Conservation (phyloP, 352 stramenopile genomes). For the Phytopythium kandeliae region DNA sequence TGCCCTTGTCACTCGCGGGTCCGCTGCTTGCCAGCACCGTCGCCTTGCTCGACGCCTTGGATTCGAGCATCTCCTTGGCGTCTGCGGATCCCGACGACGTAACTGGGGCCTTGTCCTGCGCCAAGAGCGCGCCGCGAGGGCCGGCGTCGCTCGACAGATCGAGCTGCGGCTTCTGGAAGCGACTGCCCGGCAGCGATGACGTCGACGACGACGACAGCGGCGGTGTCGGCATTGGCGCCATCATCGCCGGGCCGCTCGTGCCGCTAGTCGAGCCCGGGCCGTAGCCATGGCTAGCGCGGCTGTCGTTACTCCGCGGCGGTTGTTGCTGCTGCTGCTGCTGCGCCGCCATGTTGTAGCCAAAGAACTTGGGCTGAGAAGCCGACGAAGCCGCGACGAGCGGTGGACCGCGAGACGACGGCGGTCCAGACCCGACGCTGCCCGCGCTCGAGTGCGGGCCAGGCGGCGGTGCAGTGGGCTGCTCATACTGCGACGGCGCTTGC, state of each 20-base stretch:
- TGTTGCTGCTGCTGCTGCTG: conserved; percentile 26
- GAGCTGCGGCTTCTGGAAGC: conserved; percentile 28
- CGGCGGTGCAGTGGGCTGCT: background rate
- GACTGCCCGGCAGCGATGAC: background rate
- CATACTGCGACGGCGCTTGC: background rate
- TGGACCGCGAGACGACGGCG: conserved; percentile 12
- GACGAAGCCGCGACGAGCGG: background rate
- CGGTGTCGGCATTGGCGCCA: conserved; percentile 5
- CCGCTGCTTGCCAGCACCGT: conserved; percentile 23
- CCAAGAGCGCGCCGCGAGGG: conserved; percentile 13
- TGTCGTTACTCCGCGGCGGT: conserved; percentile 28
- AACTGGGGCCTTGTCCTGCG: conserved; percentile 13
- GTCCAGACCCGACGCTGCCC: no score
- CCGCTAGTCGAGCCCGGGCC: conserved; percentile 3
- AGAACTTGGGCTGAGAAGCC: conserved; percentile 3
- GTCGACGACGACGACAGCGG: conserved; percentile 2
- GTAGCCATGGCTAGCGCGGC: conserved; percentile 14
- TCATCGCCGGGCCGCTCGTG: conserved; percentile 3
- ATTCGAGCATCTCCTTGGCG: conserved; percentile 14
- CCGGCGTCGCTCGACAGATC: conserved; percentile 41
- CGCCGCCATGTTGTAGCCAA: conserved; percentile 6
- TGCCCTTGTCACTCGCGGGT: conserved; percentile 70
- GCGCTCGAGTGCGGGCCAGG: no score
- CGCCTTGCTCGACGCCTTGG: conserved; percentile 11
- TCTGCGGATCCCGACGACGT: conserved; percentile 7